Base-by-base conservation (phyloP, 148 eudicot species). In the Hydrangea macrophylla region DNA sequence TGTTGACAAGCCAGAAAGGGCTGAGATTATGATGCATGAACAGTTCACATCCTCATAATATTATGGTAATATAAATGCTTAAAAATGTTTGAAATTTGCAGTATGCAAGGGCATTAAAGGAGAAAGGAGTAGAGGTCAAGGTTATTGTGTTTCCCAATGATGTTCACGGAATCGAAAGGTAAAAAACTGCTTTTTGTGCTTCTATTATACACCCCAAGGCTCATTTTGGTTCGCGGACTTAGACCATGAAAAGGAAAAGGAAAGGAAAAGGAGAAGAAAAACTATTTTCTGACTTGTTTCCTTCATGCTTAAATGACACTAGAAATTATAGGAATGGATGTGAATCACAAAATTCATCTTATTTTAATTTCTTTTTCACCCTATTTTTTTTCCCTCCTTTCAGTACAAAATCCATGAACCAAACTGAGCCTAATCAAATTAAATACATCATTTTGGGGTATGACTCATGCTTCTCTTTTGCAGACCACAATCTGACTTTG, bases 401-500 rank as follows among this genome's bases (percentile, higher is more conserved):
- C n/a, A n/a, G n/a, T n/a, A n/a, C n/a, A n/a, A n/a, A n/a, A n/a
- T n/a, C n/a, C n/a, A n/a, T n/a, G n/a, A n/a, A n/a, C n/a, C n/a
- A n/a, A n/a, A 48, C 7, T 3, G 2, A 61, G 13, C 50, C 28
- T 35, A 18, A 60, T 17, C 17, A 10, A 15, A 27, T 40, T 11
- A 25, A 30, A 23, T 9, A 26, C 3, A 57, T 40, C 17, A 1
- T 15, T 18, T 30, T 56, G 28, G 23, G 12, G 42, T 55, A 50
- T 32, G 56, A 7, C 36, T 64, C 48, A 65, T 70, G 33, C 58
- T 74, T 72, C 64, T 63, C 23, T 75, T 63, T 76, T 79, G 84
- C 98, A 93, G 98, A 58, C 96, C 98, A 1, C 95, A 88, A 57
- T 83, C 98, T 1, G 96, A 93, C 72, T 93, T 81, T 30, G 98